These are phyloP conservation scores for Opeltia flavorubescens DNA, from an alignment of 495 filamentous ascomycete genomes.

Conservation along the genomic window DNA sequence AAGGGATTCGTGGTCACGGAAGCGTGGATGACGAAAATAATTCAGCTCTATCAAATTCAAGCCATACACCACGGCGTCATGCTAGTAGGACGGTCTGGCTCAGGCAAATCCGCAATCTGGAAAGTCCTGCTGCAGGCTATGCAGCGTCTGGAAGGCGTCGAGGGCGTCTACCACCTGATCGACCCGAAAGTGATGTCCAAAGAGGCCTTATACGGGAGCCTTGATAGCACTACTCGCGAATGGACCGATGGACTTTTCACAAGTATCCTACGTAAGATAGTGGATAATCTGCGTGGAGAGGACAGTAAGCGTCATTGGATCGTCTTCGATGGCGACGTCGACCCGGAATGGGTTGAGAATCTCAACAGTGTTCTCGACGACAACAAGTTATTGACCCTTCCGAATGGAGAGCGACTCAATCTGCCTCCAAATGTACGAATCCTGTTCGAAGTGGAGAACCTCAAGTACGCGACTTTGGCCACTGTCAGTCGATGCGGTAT, in stretches of 20 bases:
- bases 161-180: slow-evolving; percentile 93
- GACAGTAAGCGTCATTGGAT: slow-evolving; percentile 97
- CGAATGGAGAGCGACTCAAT: slow-evolving; percentile 93
- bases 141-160: slow-evolving; percentile 75
- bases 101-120: slow-evolving; percentile 92
- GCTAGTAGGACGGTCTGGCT: slow-evolving; percentile 96
- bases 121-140: slow-evolving; percentile 85
- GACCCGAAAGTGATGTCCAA: slow-evolving; percentile 99
- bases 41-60: slow-evolving; percentile 96
- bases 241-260: slow-evolving; percentile 99
- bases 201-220: slow-evolving; percentile 83
- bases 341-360: slow-evolving; percentile 99
- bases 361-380: slow-evolving; percentile 98
- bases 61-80: slow-evolving; percentile 97
- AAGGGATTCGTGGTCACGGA: slow-evolving; percentile 78
- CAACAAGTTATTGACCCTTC: slow-evolving; percentile 91
- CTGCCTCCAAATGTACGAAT: slow-evolving; percentile 90
- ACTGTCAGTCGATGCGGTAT: slow-evolving; percentile 98
- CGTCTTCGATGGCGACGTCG: slow-evolving; percentile 96
- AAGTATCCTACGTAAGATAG: slow-evolving; percentile 92
- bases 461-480: slow-evolving; percentile 92
- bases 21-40: slow-evolving; percentile 88
- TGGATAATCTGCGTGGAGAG: slow-evolving; percentile 95
- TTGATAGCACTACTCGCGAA: slow-evolving; percentile 92
- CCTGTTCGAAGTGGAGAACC: slow-evolving; percentile 98